phyloP scores from a whole-genome alignment of 768 basidiomycete species.

The Coprinellus micaceus region DNA sequence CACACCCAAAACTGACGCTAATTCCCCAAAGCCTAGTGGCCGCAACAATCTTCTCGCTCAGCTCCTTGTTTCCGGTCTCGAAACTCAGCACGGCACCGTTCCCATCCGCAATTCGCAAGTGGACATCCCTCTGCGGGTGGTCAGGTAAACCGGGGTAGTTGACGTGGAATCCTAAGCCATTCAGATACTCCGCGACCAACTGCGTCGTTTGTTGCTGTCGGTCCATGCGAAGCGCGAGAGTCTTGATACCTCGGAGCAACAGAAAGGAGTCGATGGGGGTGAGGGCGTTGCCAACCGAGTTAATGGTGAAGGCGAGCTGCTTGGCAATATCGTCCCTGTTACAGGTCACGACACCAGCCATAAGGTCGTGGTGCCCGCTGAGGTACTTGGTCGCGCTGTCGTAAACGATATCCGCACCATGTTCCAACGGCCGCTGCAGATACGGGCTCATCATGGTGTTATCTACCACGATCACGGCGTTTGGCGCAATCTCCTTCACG shows the following conservation, averaged over 20 bases:
- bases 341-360: constrained; percentile 95
- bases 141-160: constrained; percentile 86
- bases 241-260: constrained; percentile 92
- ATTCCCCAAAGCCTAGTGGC: constrained; percentile 95
- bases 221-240: constrained; percentile 93
- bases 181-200: constrained; percentile 82
- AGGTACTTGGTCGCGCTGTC: constrained; percentile 98
- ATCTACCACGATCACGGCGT: constrained; percentile 86
- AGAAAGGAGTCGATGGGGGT: constrained; percentile 97
- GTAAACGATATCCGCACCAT: constrained; percentile 96
- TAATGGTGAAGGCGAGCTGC: constrained; percentile 90
- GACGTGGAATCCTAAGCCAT: constrained; percentile 81
- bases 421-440: constrained; percentile 89
- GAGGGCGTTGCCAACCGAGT: constrained; percentile 89
- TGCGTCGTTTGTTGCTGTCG: constrained; percentile 82
- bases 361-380: constrained; percentile 97
- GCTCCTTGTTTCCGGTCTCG: constrained; percentile 83
- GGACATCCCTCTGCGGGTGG: constrained; percentile 85
- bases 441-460: constrained; percentile 99
- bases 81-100: constrained; percentile 94
- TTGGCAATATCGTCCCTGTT: constrained; percentile 86
- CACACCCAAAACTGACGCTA: constrained; percentile 95
- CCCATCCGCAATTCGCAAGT: constrained; percentile 85
- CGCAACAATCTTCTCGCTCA: constrained; percentile 91
- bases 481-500: constrained; percentile 77